phyloP scores from a whole-genome alignment of 208 protist species.

The Leishmania lainsoni region DNA sequence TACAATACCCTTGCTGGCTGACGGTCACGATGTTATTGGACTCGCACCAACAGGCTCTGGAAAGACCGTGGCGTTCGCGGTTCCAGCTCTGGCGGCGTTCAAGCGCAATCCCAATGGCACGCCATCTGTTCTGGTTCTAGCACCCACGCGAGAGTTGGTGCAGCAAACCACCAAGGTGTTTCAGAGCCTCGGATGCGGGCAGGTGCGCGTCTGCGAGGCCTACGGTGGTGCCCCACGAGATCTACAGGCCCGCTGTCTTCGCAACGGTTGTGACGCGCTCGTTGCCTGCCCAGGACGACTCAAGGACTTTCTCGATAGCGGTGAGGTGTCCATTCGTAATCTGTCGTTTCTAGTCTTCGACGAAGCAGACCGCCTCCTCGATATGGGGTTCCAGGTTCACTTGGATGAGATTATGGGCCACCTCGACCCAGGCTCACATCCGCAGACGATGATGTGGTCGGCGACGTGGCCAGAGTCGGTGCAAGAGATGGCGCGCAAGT shows the following conservation, averaged over 20 bases:
- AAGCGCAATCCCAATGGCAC: conserved; percentile 48
- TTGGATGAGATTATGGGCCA: conserved; percentile 95
- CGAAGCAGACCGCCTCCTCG: conserved; percentile 98
- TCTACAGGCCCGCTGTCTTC: conserved; percentile 57
- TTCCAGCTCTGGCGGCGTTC: conserved; percentile 88
- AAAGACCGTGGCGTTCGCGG: conserved; percentile 98
- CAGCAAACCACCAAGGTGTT: conserved; percentile 98
- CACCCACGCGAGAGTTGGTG: conserved; percentile 98
- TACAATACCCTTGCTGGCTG: conserved; percentile 84
- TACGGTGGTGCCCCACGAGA: conserved; percentile 82
- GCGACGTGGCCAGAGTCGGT: conserved; percentile 93
- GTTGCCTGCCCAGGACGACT: conserved; percentile 99
- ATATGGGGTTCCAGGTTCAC: conserved; percentile 94
- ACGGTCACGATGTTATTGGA: conserved; percentile 96
- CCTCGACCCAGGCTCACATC: conserved; percentile 40
- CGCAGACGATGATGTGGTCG: conserved; percentile 98
- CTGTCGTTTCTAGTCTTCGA: conserved; percentile 99
- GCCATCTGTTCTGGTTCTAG: conserved; percentile 95
- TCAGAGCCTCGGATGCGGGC: conserved; percentile 43
- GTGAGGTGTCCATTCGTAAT: conserved; percentile 82
- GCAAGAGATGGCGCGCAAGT: conserved; percentile 79
- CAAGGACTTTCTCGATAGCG: conserved; percentile 94
- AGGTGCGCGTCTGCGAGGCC: conserved; percentile 73
- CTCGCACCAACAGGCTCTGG: conserved; percentile 97
- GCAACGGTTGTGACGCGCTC: conserved; percentile 88